Evolutionary conservation across 768 basidiomycete species (phyloP).

Genomic region (Amanita brunnescens): DNA sequence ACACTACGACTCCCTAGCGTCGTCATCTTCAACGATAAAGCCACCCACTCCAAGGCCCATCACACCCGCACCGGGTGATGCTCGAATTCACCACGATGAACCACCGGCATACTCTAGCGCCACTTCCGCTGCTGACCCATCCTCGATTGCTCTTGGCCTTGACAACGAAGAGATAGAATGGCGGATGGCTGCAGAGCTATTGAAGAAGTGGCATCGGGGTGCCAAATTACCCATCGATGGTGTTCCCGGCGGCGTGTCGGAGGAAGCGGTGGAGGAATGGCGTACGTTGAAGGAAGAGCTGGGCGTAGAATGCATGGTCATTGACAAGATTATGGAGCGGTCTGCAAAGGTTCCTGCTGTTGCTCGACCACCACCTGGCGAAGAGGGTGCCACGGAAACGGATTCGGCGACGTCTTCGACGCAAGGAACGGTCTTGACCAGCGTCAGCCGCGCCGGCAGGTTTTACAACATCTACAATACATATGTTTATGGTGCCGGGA

Average conservation of each 20-base stretch:
- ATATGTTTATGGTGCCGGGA: conserved; percentile 35
- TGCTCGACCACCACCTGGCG: background rate
- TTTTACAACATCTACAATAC: conserved; percentile 90
- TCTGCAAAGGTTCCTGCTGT: conserved; percentile 16
- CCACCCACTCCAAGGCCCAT: conserved; percentile 59
- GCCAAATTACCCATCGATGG: conserved; percentile 35
- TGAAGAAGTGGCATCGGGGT: conserved; percentile 68
- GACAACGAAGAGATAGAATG: conserved; percentile 42
- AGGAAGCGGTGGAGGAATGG: conserved; percentile 70
- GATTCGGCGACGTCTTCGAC: background rate
- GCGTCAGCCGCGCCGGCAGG: conserved; percentile 32
- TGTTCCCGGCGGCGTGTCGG: conserved; percentile 48
- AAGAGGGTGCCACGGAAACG: background rate
- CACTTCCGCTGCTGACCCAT: background rate
- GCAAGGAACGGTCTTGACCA: conserved; percentile 10
- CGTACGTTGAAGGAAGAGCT: conserved; percentile 70
- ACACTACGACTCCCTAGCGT: conserved; percentile 50
- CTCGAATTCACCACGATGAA: conserved; percentile 33
- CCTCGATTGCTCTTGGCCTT: conserved; percentile 22
- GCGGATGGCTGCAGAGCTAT: conserved; percentile 44
- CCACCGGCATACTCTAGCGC: conserved; percentile 62
- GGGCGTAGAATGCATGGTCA: conserved; percentile 66
- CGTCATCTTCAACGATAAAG: conserved; percentile 64
- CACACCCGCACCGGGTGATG: conserved; percentile 23
- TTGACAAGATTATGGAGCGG: conserved; percentile 57